Percentiles rank a stretch among this genome's conserved stretches.
These are phyloP conservation scores for Xylariaceae sp. DNA, from an alignment of 2,329 filamentous ascomycete species.

Conservation along the genomic window DNA sequence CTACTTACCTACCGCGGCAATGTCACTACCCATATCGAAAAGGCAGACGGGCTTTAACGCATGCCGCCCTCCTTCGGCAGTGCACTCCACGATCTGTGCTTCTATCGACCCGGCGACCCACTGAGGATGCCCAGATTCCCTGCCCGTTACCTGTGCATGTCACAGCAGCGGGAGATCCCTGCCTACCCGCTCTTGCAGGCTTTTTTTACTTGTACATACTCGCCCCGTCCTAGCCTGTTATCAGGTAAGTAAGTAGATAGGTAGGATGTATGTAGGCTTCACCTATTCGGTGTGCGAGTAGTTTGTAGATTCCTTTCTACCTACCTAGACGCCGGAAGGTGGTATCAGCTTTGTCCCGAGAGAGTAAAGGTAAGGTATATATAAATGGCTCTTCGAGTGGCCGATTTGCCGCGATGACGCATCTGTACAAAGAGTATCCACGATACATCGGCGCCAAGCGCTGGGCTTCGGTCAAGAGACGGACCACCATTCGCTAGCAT, in stretches of 20 bases:
- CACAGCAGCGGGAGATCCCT: slow-evolving; percentile 39
- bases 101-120: slow-evolving; percentile 26
- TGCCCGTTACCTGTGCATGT: slow-evolving; percentile 36
- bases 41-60: neutral
- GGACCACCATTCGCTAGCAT: neutral
- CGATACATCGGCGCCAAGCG: neutral
- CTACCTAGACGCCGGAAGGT: neutral
- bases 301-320: neutral
- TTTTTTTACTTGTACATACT: slow-evolving; percentile 23
- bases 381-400: slow-evolving; percentile 9
- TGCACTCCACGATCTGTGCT: slow-evolving; percentile 38
- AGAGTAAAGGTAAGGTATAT: no score
- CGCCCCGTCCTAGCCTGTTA: slow-evolving; percentile 10
- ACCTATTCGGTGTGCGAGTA: slow-evolving; percentile 15
- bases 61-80: slow-evolving; percentile 32
- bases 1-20: slow-evolving; percentile 22
- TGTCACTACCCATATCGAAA: slow-evolving; percentile 24
- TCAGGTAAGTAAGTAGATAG: neutral
- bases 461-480: neutral
- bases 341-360: neutral
- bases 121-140: slow-evolving; percentile 22
- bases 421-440: slow-evolving; percentile 10
- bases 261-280: slow-evolving; percentile 6
- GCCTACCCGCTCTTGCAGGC: slow-evolving; percentile 49
- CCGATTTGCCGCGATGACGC: slow-evolving; percentile 27